A percentile compares a stretch with the other conserved stretches of the same genome.
Evolutionary conservation across 306 rosid genomes (phyloP).

Genomic region (Medicago lupulina): DNA sequence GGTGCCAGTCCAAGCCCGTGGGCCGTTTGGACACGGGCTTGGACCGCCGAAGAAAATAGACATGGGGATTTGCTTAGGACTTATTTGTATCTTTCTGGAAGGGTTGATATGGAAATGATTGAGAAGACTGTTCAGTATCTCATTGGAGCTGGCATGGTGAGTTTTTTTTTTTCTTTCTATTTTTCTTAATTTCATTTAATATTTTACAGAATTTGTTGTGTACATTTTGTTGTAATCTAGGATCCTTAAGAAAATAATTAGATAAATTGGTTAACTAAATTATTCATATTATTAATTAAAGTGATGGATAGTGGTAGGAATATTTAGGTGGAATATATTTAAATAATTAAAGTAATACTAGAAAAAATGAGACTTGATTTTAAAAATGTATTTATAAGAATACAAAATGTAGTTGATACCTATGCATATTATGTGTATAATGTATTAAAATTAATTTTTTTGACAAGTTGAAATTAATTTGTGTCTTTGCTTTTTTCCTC

Average conservation of each 20-base stretch:
- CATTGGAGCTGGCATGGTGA: constrained; percentile 80
- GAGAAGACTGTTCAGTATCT: constrained; percentile 75
- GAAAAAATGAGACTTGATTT: too few relatives aligned
- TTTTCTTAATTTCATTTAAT: background rate
- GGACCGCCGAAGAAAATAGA: constrained; percentile 87
- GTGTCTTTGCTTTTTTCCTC: background rate
- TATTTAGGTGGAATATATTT: too few relatives aligned
- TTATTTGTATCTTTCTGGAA: constrained; percentile 75
- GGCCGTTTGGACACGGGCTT: constrained; percentile 82
- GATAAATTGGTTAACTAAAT: background rate
- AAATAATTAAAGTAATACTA: too few relatives aligned
- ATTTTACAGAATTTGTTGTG: background rate
- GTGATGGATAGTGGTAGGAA: background rate
- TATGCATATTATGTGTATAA: background rate
- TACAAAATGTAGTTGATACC: background rate
- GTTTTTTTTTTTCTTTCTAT: background rate
- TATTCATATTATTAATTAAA: background rate
- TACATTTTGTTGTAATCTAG: background rate
- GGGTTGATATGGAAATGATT: constrained; percentile 79
- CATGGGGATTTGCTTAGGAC: constrained; percentile 80
- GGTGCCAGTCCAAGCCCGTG: constrained; percentile 71
- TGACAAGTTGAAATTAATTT: background rate
- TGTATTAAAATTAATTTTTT: too few relatives aligned
- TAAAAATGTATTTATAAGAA: too few relatives aligned
- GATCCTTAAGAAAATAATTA: background rate